Conservation (phyloP, 495 filamentous ascomycete species). For the Trichoderma virens region DNA sequence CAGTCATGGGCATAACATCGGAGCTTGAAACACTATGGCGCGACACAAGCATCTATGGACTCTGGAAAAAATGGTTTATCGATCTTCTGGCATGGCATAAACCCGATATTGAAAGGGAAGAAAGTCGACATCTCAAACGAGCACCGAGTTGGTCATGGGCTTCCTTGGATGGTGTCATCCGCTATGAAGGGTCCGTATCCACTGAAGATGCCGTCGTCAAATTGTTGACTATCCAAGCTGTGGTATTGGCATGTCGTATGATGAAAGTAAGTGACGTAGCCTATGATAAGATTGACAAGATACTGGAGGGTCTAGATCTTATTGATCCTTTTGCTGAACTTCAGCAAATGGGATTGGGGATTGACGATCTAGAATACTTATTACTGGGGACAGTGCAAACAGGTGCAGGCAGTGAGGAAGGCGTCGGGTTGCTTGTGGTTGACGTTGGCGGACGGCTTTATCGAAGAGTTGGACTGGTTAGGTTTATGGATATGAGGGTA, state of each 20-base stretch:
- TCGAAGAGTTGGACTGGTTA: background rate
- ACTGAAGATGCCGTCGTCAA: background rate
- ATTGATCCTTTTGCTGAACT: background rate
- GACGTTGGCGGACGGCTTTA: background rate
- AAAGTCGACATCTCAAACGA: background rate
- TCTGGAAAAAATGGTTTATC: constrained; percentile 1
- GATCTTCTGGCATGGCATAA: constrained; percentile 1
- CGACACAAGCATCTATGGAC: background rate
- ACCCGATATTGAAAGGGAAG: background rate
- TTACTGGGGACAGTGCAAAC: background rate
- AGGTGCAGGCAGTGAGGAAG: background rate
- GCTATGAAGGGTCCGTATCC: background rate
- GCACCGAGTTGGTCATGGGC: constrained; percentile 10
- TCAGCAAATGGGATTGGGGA: background rate
- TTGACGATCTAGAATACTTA: background rate
- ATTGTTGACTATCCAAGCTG: background rate
- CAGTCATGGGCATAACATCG: background rate
- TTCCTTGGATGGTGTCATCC: background rate
- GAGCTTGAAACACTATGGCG: constrained; percentile 9
- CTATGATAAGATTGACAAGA: background rate
- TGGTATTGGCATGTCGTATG: background rate
- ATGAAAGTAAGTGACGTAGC: background rate
- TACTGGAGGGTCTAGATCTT: background rate
- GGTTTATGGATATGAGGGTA: background rate
- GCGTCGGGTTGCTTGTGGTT: background rate